A percentile compares a stretch with the other conserved stretches of the same genome.
These are phyloP conservation scores for Alternaria triticina DNA, from an alignment of 2,329 filamentous ascomycete genomes.

Conservation along the genomic window DNA sequence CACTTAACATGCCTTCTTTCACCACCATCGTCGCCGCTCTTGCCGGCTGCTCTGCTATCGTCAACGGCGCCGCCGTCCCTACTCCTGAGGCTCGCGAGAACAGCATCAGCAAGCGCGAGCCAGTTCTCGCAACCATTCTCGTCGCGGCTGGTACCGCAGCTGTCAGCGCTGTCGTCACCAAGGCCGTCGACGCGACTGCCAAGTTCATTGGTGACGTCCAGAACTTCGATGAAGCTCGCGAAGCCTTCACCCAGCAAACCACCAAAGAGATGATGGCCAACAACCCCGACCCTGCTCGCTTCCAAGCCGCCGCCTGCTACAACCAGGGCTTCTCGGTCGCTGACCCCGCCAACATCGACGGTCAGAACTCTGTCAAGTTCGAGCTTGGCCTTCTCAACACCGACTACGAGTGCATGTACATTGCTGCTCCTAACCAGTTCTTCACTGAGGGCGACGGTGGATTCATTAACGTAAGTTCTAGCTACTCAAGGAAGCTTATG, in stretches of 20 bases:
- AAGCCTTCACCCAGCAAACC: slow-evolving; percentile 11
- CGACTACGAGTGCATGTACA: slow-evolving; percentile 15
- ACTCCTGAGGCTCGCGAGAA: slow-evolving; percentile 1
- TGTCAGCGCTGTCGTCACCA: slow-evolving; percentile 8
- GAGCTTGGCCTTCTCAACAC: slow-evolving; percentile 10
- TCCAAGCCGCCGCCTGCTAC: slow-evolving; percentile 11
- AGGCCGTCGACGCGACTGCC: slow-evolving; percentile 2
- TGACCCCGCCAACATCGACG: slow-evolving; percentile 4
- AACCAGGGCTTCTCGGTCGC: slow-evolving; percentile 6
- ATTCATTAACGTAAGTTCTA: not conserved
- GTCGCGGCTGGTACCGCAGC: slow-evolving; percentile 9
- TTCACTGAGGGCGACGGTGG: slow-evolving; percentile 9
- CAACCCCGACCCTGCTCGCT: slow-evolving; percentile 7
- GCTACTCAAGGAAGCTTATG: not conserved
- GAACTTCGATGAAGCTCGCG: slow-evolving; percentile 7
- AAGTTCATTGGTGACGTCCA: slow-evolving; percentile 7
- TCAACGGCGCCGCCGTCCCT: slow-evolving; percentile 7
- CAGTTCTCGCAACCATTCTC: slow-evolving; percentile 6
- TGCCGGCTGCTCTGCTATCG: slow-evolving; percentile 3
- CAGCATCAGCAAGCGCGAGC: slow-evolving; percentile 6
- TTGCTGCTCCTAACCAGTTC: slow-evolving; percentile 10
- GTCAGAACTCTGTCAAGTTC: slow-evolving; percentile 7
- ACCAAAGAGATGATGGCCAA: slow-evolving; percentile 6
- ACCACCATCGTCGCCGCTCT: slow-evolving; percentile 6
- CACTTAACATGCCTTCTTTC: slow-evolving; percentile 9